These are phyloP conservation scores for Harrya chromipes DNA, from an alignment of 768 basidiomycete species.

Conservation along the genomic window DNA sequence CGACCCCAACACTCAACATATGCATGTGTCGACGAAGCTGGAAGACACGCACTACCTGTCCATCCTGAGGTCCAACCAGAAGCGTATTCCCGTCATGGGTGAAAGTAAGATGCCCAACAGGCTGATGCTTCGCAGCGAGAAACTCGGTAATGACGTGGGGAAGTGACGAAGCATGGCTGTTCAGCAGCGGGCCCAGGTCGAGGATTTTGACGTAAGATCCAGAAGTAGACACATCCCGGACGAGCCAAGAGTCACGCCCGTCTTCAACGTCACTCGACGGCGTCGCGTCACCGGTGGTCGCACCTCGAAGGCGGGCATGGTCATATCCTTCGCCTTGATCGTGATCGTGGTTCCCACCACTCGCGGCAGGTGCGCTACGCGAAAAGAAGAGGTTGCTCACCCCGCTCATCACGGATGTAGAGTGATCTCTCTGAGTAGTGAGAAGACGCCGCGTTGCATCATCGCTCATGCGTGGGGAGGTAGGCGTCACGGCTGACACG, in stretches of 20 bases:
- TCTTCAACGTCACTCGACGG: constrained; percentile 14
- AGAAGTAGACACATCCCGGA: constrained; percentile 15
- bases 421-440: constrained; percentile 20
- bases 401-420: constrained; percentile 24
- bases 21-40: constrained; percentile 33
- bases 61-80: constrained; percentile 50
- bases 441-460: constrained; percentile 16
- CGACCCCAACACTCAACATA: constrained; percentile 8
- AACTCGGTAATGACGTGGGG: constrained; percentile 46
- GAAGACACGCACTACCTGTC: constrained; percentile 51
- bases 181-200: constrained; percentile 45
- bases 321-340: constrained; percentile 7
- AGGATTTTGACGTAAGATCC: constrained; percentile 54
- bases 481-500: background rate
- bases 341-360: constrained; percentile 11
- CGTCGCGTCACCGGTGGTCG: constrained; percentile 7
- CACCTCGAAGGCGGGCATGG: constrained; percentile 15
- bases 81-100: constrained; percentile 52
- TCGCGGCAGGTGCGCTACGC: constrained; percentile 56
- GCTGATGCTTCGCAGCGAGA: constrained; percentile 44
- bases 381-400: constrained; percentile 49
- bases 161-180: constrained; percentile 14
- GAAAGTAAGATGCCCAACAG: constrained; percentile 47
- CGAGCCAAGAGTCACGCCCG: constrained; percentile 3
- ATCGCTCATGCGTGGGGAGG: constrained; percentile 5